Evolutionary conservation across 2,329 filamentous ascomycete species (phyloP).

Genomic region (Apiospora kogelbergensis): DNA sequence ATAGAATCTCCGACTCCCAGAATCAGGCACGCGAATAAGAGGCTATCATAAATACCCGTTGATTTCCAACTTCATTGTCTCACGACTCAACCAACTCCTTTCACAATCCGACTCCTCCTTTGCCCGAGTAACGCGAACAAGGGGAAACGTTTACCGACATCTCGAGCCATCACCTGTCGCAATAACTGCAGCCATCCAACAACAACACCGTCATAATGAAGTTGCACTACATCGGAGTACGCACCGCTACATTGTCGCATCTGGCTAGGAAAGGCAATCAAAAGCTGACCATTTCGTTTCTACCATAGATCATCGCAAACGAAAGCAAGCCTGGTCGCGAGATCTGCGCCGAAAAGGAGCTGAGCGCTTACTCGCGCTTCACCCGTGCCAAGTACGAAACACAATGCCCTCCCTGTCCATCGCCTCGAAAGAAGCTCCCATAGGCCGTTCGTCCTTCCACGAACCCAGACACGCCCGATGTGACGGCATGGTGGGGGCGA

Average conservation of each 20-base stretch:
- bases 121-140: neutral
- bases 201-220: constrained; percentile 62
- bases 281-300: constrained; percentile 15
- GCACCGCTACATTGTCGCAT: constrained; percentile 29
- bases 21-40: too few species aligned
- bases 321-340: constrained; percentile 74
- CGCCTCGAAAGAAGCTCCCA: neutral
- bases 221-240: constrained; percentile 83
- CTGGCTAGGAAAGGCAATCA: neutral
- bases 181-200: constrained; percentile 16
- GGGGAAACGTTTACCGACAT: neutral
- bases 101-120: neutral
- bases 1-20: too few species aligned
- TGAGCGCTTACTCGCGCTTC: constrained; percentile 78
- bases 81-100: neutral
- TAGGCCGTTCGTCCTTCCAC: neutral
- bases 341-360: constrained; percentile 73
- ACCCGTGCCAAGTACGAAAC: constrained; percentile 63
- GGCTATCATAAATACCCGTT: too few species aligned
- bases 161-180: neutral
- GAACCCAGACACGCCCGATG: neutral
- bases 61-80: constrained; percentile 7
- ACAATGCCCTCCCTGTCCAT: neutral
- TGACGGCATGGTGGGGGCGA: neutral
- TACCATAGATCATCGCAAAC: constrained; percentile 74